Evolutionary conservation across 176 grass and related monocot genomes (phyloP).

Genomic region (Miscanthus lutarioriparius): DNA sequence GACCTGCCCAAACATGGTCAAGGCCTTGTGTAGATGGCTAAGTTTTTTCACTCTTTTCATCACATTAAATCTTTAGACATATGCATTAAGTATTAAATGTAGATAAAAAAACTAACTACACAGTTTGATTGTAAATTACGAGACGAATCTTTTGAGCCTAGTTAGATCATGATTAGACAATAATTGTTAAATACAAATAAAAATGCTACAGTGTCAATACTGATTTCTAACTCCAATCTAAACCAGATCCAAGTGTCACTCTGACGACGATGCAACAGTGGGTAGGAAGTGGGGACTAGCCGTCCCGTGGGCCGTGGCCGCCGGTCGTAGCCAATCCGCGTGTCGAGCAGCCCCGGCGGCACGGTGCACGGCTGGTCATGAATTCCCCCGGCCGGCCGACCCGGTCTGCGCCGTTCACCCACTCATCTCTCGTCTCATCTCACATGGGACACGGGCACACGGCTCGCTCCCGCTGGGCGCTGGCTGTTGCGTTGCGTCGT

Average conservation of each 20-base stretch:
- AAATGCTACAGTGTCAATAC: too few species aligned
- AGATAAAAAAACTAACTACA: too few species aligned
- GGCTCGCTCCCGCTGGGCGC: neutral
- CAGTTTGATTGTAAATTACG: too few species aligned
- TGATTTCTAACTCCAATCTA: too few species aligned
- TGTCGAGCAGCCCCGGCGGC: neutral
- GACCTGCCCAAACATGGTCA: neutral
- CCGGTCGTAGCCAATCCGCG: neutral
- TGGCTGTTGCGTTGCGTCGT: neutral
- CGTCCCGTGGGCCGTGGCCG: neutral
- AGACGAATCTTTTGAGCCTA: too few species aligned
- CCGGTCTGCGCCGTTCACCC: neutral
- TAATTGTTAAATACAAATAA: too few species aligned
- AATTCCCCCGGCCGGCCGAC: neutral
- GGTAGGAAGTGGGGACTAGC: neutral
- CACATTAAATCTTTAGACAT: too few species aligned
- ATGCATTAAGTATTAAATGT: too few species aligned
- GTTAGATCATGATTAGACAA: too few species aligned
- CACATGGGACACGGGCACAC: constrained; percentile 3
- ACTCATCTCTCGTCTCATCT: neutral
- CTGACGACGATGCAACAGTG: neutral
- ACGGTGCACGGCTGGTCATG: neutral
- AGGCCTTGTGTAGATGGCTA: too few species aligned
- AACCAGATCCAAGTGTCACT: too few species aligned
- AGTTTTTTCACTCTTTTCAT: too few species aligned